A percentile compares a stretch with the other conserved stretches of the same genome.
Evolutionary conservation across 2,329 filamentous ascomycete genomes (phyloP).

Genomic region (Curvularia sp.): DNA sequence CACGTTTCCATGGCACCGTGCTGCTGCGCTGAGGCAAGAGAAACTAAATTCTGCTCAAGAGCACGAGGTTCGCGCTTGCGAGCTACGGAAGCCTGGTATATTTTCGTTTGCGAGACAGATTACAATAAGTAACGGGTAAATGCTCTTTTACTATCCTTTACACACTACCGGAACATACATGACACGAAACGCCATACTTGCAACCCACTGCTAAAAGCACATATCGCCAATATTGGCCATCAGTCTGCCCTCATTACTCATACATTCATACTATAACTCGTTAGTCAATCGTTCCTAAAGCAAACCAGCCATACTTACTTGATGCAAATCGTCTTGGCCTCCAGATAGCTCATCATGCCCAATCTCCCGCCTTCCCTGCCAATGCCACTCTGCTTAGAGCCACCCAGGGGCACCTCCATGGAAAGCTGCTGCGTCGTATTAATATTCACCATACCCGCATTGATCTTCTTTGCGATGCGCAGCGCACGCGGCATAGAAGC

Average conservation of each 20-base stretch:
- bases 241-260: neutral
- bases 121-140: too few species aligned
- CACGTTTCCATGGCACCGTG: neutral
- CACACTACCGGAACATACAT: neutral
- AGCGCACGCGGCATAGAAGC: neutral
- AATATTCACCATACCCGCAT: neutral
- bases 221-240: neutral
- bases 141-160: neutral
- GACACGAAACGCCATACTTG: neutral
- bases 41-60: neutral
- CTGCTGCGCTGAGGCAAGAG: neutral
- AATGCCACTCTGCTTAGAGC: constrained; percentile 7
- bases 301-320: neutral
- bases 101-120: too few species aligned
- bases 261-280: neutral
- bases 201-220: too few species aligned
- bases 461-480: neutral
- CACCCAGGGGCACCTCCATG: constrained; percentile 38
- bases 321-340: constrained; percentile 7
- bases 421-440: neutral
- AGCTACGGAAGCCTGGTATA: too few species aligned
- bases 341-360: constrained; percentile 5
- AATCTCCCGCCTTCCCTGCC: constrained; percentile 1
- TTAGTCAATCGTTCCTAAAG: neutral
- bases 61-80: neutral